A percentile compares a stretch with the other conserved stretches of the same genome.
Evolutionary conservation across 352 stramenopile species (phyloP).

Genomic region (Pythium rishiriense): DNA sequence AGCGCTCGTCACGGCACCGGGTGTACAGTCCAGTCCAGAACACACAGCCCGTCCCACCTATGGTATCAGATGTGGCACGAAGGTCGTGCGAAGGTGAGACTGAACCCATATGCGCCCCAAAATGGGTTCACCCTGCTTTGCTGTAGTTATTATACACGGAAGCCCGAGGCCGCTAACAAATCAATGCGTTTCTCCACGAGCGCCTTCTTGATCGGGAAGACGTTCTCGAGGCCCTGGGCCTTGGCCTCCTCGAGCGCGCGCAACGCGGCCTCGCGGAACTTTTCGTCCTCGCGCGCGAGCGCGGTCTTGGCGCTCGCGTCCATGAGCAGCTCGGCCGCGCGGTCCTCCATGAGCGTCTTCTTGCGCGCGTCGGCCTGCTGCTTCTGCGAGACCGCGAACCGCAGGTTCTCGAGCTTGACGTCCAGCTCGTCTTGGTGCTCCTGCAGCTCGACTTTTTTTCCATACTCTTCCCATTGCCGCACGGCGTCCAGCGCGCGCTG

Average conservation of each 20-base stretch:
- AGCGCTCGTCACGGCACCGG: too few species aligned
- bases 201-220: conserved; percentile 75
- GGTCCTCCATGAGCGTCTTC: conserved; percentile 47
- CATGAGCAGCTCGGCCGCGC: conserved; percentile 31
- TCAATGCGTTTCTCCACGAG: conserved; percentile 71
- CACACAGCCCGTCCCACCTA: too few species aligned
- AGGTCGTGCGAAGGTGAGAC: conserved; percentile 13
- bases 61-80: conserved; percentile 13
- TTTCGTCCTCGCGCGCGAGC: conserved; percentile 52
- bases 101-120: conserved; percentile 17
- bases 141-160: conserved; percentile 41
- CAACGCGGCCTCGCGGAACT: conserved; percentile 57
- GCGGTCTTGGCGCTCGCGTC: conserved; percentile 35
- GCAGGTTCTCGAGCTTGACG: conserved; percentile 52
- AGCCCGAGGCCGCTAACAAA: conserved; percentile 65
- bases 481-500: conserved; percentile 50
- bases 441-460: conserved; percentile 56
- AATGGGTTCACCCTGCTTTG: neutral
- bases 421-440: conserved; percentile 65
- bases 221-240: conserved; percentile 53
- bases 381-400: conserved; percentile 68
- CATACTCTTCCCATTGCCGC: conserved; percentile 70
- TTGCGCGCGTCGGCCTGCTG: conserved; percentile 72
- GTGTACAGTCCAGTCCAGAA: too few species aligned
- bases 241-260: conserved; percentile 61